A percentile compares a stretch with the other conserved stretches of the same genome.
These are phyloP conservation scores for Falciphora oryzae DNA, from an alignment of 2,329 filamentous ascomycete genomes.

Conservation along the genomic window DNA sequence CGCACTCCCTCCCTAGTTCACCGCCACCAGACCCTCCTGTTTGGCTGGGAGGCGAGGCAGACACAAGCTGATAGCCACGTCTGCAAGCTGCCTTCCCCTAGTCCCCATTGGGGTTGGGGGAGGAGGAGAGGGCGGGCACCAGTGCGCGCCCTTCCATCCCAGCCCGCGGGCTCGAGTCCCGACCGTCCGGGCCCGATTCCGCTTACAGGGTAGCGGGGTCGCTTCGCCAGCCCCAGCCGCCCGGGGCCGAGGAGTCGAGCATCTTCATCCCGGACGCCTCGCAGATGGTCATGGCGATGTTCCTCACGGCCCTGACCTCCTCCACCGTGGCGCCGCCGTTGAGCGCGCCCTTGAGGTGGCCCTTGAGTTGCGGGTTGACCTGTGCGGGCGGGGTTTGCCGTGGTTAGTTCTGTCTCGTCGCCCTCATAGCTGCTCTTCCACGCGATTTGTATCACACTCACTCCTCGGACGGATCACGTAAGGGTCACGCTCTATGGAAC, in stretches of 20 bases:
- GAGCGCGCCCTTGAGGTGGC: slow-evolving; percentile 43
- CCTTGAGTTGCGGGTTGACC: slow-evolving; percentile 48
- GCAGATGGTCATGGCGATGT: slow-evolving; percentile 39
- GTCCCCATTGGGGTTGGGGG: background rate
- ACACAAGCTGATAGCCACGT: background rate
- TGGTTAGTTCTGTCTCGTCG: background rate
- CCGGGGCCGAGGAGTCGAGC: slow-evolving; percentile 26
- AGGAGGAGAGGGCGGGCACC: no score
- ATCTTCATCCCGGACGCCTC: slow-evolving; percentile 39
- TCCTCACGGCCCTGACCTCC: slow-evolving; percentile 42
- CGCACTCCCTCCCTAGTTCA: background rate
- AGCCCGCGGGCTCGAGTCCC: background rate
- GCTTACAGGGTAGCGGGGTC: slow-evolving; percentile 35
- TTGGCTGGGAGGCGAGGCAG: background rate
- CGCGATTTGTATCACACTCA: no score
- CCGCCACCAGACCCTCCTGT: background rate
- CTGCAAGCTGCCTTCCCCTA: background rate
- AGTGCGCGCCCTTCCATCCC: no score
- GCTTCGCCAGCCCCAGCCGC: slow-evolving; percentile 41
- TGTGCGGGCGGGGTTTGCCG: slow-evolving; percentile 15
- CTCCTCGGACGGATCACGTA: no score
- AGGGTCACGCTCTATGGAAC: background rate
- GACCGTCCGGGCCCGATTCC: background rate
- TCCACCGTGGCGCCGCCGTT: slow-evolving; percentile 43
- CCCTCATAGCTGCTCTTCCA: background rate